Base-by-base conservation (phyloP, 2,329 filamentous ascomycete species). In the Ceratocystis eucalypticola region DNA sequence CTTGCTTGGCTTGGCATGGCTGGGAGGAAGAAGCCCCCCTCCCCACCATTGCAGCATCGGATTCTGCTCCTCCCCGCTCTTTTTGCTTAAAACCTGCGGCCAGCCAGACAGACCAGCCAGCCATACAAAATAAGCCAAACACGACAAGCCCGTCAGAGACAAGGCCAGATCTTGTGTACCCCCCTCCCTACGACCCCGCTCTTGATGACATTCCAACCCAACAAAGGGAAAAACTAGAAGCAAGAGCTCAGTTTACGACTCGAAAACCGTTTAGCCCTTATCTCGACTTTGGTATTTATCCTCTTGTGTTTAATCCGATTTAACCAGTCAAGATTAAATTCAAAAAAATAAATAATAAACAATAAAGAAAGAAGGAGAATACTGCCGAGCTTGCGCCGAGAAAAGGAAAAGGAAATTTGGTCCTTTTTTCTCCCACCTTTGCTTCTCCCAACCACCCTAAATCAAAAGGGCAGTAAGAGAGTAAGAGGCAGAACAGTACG, bases 351-450 rank as follows among this genome's bases (percentile, higher is more conserved):
- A 7, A 22, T 22, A 22, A 8, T 45, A 46, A 44, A 62, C 20
- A 28, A 17, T 20, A 33, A 50, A 4, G 15, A 50, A 63, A 63
- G 20, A 37, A 30, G 50, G 8, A 59, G 28, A 30, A 63, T 48
- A 65, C n/a, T 20, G 15, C 64, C 64, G 64, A 65, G 53, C 25
- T 65, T 57, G 44, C 33, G 28, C 64, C 64, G 64, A 65, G 25
- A 22, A 28, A 33, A 15, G 20, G 57, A 28, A 22, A 28, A 20
- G 10, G 37, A 65, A 28, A 44, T 44, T 37, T 55, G 7, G n/a
- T 6, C 28, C 30, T 28, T 28, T 17, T 57, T 17, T 57, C 33
- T 33, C 20, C n/a, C 6, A 10, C n/a, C 17, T 33, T 15, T 17
- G 1, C 17, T 22, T 28, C 15, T n/a, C 28, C 59, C 59, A 62